Evolutionary conservation across 768 basidiomycete species (phyloP).

Genomic region (Mrakia gelida): DNA sequence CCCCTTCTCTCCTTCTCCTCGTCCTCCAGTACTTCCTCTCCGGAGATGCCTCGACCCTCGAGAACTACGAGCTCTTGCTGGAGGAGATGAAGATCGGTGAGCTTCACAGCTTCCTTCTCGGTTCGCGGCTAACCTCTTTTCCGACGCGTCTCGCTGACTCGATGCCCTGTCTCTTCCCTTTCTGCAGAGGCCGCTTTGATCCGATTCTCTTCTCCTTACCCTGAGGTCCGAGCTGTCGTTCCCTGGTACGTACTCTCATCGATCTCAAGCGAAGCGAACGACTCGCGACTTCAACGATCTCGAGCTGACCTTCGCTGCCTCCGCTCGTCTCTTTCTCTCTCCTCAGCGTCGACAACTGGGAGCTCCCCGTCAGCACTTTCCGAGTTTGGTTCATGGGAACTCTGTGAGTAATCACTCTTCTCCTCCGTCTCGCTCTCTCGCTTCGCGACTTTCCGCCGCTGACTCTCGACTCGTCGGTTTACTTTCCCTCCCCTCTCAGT

Average conservation of each 20-base stretch:
- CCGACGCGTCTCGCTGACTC: slow-evolving; percentile 11
- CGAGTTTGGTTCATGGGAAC: slow-evolving; percentile 48
- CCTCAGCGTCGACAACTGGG: slow-evolving; percentile 57
- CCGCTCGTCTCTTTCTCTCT: not conserved
- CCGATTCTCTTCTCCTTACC: slow-evolving; percentile 36
- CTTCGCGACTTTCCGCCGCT: too few species aligned
- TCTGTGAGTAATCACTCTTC: not conserved
- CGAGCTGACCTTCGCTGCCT: not conserved
- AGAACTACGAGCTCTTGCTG: slow-evolving; percentile 27
- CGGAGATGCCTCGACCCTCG: slow-evolving; percentile 29
- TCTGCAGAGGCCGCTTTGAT: slow-evolving; percentile 40
- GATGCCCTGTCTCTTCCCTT: not conserved
- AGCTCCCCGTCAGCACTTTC: slow-evolving; percentile 54
- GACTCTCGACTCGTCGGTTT: not conserved
- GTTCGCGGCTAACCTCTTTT: not conserved
- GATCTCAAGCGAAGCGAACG: not conserved
- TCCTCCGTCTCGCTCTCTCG: too few species aligned
- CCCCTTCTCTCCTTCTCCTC: too few species aligned
- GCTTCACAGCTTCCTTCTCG: not conserved
- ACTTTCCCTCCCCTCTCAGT: not conserved
- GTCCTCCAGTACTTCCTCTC: slow-evolving; percentile 25
- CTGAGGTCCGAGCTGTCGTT: slow-evolving; percentile 63
- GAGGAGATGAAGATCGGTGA: slow-evolving; percentile 32
- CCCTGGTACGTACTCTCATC: slow-evolving; percentile 40
- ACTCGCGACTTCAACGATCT: not conserved